Conservation (phyloP, 345 rosid genomes). For the Kernera saxatilis region DNA sequence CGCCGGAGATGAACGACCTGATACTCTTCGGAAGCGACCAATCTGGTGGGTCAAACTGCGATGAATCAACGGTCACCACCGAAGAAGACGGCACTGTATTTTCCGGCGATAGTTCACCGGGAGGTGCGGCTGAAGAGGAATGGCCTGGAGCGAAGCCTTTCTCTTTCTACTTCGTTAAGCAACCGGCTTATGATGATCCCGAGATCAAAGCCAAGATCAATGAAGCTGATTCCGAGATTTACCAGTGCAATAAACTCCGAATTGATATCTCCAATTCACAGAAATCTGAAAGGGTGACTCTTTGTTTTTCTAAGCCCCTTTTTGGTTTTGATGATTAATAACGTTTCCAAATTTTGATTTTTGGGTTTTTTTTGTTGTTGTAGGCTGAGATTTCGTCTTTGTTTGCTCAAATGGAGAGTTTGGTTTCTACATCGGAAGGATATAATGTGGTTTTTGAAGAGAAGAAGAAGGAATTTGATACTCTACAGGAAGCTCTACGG, state of each 20-base stretch:
- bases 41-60: constrained; percentile 42
- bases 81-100: constrained; percentile 42
- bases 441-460: constrained; percentile 40
- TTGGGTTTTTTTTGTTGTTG: constrained; percentile 1
- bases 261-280: constrained; percentile 34
- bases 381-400: constrained; percentile 46
- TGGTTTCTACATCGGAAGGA: constrained; percentile 38
- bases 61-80: constrained; percentile 33
- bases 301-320: neutral
- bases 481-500: constrained; percentile 65
- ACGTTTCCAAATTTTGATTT: neutral
- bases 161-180: constrained; percentile 53
- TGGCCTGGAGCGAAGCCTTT: constrained; percentile 58
- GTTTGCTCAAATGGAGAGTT: constrained; percentile 23
- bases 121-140: constrained; percentile 41
- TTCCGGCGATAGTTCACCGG: constrained; percentile 46
- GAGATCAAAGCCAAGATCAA: constrained; percentile 51
- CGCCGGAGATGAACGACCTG: constrained; percentile 43
- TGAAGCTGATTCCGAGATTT: constrained; percentile 61
- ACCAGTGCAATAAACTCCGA: constrained; percentile 40
- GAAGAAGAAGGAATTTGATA: constrained; percentile 66
- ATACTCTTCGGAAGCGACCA: constrained; percentile 35
- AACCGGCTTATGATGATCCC: constrained; percentile 55
- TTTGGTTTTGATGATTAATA: neutral
- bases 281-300: constrained; percentile 54